Percentiles rank a stretch among this genome's conserved stretches.
phyloP scores from a whole-genome alignment of 148 eudicot genomes.

The Fagopyrum homotropicum region DNA sequence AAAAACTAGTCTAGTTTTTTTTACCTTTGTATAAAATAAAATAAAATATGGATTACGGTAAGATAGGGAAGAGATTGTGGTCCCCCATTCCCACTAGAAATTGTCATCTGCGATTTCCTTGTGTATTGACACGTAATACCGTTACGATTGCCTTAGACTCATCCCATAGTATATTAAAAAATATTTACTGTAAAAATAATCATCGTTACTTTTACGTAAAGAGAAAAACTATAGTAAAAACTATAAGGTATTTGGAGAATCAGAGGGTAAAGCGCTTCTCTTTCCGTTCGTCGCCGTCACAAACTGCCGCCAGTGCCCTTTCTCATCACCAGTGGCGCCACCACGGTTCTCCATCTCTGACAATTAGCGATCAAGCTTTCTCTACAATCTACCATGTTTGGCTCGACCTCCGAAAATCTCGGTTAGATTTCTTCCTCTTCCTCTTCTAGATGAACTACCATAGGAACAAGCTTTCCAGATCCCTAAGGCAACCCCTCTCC shows the following conservation, averaged over 20 bases:
- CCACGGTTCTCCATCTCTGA: not conserved
- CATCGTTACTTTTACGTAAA: no score
- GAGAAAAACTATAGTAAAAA: no score
- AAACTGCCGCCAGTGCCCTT: not conserved
- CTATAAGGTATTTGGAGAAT: not conserved
- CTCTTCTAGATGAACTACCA: conserved; percentile 8
- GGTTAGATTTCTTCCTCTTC: not conserved
- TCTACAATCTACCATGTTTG: not conserved
- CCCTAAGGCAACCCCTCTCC: conserved; percentile 1
- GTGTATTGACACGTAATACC: no score
- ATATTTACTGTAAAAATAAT: no score
- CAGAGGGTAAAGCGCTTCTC: not conserved
- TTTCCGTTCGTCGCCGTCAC: not conserved
- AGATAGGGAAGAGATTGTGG: no score
- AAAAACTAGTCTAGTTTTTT: no score
- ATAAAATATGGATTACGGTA: no score
- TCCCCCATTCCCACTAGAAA: no score
- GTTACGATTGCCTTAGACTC: no score
- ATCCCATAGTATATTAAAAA: no score
- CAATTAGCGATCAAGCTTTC: not conserved
- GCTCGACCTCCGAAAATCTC: not conserved
- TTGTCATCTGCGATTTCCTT: no score
- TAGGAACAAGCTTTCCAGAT: conserved; percentile 9
- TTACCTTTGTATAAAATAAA: no score
- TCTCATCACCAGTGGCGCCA: not conserved